Percentiles rank a stretch among this genome's conserved stretches.
These are phyloP conservation scores for Cokeromyces recurvatus DNA, from an alignment of 371 early-diverging fungal genomes.

Conservation along the genomic window DNA sequence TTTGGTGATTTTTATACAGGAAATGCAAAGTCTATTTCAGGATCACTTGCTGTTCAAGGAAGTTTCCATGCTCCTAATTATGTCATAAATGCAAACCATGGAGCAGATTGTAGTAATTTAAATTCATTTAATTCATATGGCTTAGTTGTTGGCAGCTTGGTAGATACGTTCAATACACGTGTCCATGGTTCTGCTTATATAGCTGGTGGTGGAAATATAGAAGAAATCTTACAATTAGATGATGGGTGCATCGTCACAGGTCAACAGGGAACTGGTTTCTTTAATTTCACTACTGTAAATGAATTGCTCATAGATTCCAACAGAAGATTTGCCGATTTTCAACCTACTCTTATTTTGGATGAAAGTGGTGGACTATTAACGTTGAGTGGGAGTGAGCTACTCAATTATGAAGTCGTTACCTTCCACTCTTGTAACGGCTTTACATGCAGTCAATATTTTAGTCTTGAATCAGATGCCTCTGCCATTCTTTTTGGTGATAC, in stretches of 20 bases:
- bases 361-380: not conserved
- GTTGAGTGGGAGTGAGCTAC: not conserved
- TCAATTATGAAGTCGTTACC: constrained; percentile 3
- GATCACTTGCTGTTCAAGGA: constrained; percentile 10
- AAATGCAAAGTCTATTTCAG: constrained; percentile 1
- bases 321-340: not conserved
- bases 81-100: constrained; percentile 5
- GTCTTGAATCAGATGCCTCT: constrained; percentile 2
- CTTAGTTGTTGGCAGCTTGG: constrained; percentile 3
- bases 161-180: not conserved
- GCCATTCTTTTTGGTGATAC: constrained; percentile 10
- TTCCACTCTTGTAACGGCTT: constrained; percentile 8
- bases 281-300: not conserved
- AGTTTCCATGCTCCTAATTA: constrained; percentile 1
- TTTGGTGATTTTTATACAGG: constrained; percentile 14
- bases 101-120: not conserved
- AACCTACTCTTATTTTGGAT: not conserved
- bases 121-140: not conserved
- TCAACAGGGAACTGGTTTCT: not conserved
- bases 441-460: not conserved
- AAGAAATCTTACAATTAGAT: not conserved
- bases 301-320: not conserved
- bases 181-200: constrained; percentile 11
- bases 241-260: not conserved
- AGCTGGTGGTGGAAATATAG: not conserved